Base-by-base conservation (phyloP, 495 filamentous ascomycete species). In the Hypoxylon lienhwacheense region DNA sequence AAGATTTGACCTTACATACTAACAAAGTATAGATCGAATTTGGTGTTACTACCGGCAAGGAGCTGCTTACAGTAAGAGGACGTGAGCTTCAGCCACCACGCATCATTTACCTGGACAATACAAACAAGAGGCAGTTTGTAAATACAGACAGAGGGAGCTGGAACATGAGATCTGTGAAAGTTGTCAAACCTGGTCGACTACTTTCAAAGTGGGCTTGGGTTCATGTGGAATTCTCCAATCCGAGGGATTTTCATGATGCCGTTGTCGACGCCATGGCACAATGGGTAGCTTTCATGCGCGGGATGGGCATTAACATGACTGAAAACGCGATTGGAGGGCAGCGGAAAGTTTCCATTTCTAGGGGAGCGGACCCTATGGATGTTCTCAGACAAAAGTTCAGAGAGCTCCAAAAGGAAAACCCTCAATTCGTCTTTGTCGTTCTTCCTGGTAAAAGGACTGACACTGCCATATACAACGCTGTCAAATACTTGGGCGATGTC, bases 401-500 rank as follows among this genome's bases (percentile, higher is more conserved):
- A n/a, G 6, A 19, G 2, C 37, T 68, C 1, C 32, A 36, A 11
- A 14, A 24, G 1, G 4, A 66, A 8, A 66, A 72, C 7, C 70
- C 75, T 0, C 41, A 68, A 3, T 63, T 90, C n/a, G 72, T 93
- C 0, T 68, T 92, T 5, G 78, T 87, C 10, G 68, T 92, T 21
- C 70, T 92, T 0, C 78, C 77, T 1, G 70, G 72, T 2, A 70
- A 65, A 34, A 62, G 70, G 20, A 61, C 65, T 0, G 72, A 80
- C 22, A 66, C 75, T 2, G 57, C 55, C 0, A 61, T 82, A 3
- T 95, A 95, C 68, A 82, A 83, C 57, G 72, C 64, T 15, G 71
- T 95, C 61, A 95, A 95, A 69, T 74, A 67, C 26, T 60, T 82
- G 11, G 86, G 78, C 3, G 89, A 95, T 57, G 63, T 85, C 2